phyloP scores from a whole-genome alignment of 1,284 basidiomycete species.

The Jaminaea rosea region DNA sequence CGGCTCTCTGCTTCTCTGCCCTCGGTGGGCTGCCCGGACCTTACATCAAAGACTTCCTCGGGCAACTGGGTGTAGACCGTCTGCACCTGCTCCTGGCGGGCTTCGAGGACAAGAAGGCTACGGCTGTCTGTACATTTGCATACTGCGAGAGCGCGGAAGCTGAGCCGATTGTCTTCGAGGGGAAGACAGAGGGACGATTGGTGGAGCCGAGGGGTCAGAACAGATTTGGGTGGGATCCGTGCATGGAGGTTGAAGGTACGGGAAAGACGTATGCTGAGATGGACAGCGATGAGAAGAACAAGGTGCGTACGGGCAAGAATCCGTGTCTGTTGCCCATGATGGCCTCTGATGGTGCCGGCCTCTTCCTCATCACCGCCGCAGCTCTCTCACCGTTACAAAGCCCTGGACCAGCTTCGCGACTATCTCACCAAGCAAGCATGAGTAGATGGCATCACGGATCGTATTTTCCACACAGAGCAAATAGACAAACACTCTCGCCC shows the following conservation, averaged over 20 bases:
- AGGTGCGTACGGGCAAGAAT: conserved; percentile 15
- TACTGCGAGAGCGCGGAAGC: conserved; percentile 55
- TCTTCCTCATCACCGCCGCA: too few relatives aligned
- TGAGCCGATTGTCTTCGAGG: conserved; percentile 65
- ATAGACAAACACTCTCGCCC: too few relatives aligned
- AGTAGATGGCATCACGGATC: too few relatives aligned
- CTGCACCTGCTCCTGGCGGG: conserved; percentile 77
- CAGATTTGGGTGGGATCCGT: conserved; percentile 80
- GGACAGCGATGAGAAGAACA: conserved; percentile 72
- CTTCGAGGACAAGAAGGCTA: conserved; percentile 70
- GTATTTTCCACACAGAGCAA: too few relatives aligned
- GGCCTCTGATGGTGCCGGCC: too few relatives aligned
- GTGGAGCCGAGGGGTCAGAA: conserved; percentile 72
- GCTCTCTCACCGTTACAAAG: conserved; percentile 73
- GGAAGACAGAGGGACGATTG: conserved; percentile 74
- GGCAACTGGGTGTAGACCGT: conserved; percentile 50
- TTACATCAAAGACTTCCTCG: conserved; percentile 72
- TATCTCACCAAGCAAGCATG: conserved; percentile 54
- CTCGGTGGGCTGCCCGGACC: conserved; percentile 85
- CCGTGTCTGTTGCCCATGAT: neutral
- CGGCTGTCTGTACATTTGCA: conserved; percentile 90
- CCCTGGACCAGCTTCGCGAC: conserved; percentile 67
- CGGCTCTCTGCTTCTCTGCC: conserved; percentile 82
- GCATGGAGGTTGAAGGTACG: conserved; percentile 66
- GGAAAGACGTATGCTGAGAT: conserved; percentile 85